phyloP scores from a whole-genome alignment of 352 stramenopile genomes.

The Globisporangium splendens region DNA sequence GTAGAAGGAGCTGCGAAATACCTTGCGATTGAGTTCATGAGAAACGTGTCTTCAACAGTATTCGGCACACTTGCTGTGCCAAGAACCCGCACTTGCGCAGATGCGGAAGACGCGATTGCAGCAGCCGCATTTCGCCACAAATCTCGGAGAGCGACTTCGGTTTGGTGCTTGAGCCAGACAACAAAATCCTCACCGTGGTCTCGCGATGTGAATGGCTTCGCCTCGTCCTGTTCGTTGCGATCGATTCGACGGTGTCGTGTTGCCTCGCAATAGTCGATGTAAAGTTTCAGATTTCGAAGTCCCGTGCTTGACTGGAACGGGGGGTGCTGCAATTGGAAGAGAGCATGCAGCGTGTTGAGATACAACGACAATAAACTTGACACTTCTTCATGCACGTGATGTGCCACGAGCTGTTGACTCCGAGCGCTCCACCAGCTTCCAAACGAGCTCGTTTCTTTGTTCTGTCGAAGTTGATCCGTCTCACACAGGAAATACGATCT shows the following conservation, averaged over 20 bases:
- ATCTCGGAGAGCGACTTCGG: slow-evolving; percentile 34
- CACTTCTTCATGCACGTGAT: slow-evolving; percentile 24
- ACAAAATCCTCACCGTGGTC: slow-evolving; percentile 14
- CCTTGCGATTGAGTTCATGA: not conserved
- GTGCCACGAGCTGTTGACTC: slow-evolving; percentile 29
- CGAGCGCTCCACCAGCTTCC: slow-evolving; percentile 11
- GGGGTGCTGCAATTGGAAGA: slow-evolving; percentile 50
- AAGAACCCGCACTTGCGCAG: slow-evolving; percentile 23
- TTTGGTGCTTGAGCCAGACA: slow-evolving; percentile 40
- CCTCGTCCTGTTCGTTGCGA: not conserved
- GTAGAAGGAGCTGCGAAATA: slow-evolving; percentile 5
- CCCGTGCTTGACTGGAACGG: slow-evolving; percentile 29
- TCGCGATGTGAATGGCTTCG: not conserved
- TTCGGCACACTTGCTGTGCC: not conserved
- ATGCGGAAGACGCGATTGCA: slow-evolving; percentile 31
- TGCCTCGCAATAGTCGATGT: slow-evolving; percentile 17
- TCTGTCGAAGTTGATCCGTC: slow-evolving; percentile 12
- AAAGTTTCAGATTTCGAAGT: slow-evolving; percentile 44
- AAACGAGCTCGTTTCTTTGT: not conserved
- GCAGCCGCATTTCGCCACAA: slow-evolving; percentile 32
- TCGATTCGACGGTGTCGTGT: not conserved
- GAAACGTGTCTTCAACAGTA: slow-evolving; percentile 3
- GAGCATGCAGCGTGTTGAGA: slow-evolving; percentile 47
- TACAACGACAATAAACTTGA: slow-evolving; percentile 35
- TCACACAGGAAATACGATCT: slow-evolving; percentile 26